Conservation (phyloP, 768 basidiomycete species). For the Termitomyces sp. region DNA sequence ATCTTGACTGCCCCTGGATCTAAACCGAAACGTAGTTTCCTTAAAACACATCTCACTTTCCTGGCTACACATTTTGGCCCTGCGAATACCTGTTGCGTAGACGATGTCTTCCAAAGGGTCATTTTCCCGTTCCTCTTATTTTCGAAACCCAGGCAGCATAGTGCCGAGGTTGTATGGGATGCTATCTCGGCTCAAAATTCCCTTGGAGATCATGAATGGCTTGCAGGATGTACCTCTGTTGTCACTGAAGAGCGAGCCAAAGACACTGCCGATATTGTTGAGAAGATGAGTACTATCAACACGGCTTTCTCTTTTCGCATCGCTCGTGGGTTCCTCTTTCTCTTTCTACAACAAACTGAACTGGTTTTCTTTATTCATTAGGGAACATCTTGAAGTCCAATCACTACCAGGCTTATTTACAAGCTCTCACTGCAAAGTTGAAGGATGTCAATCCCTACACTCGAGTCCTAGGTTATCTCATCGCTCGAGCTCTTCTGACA, state of each 20-base stretch:
- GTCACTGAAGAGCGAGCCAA: constrained; percentile 30
- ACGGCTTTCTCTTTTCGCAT: constrained; percentile 51
- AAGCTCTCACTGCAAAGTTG: constrained; percentile 46
- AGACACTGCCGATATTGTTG: constrained; percentile 25
- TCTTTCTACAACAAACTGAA: constrained; percentile 2
- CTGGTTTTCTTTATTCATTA: constrained; percentile 18
- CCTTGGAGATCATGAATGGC: constrained; percentile 33
- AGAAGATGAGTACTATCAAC: constrained; percentile 50
- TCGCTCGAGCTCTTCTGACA: constrained; percentile 56
- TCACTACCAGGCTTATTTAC: constrained; percentile 35
- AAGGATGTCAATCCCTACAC: constrained; percentile 44
- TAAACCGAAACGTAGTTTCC: constrained; percentile 44
- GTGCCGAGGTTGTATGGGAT: constrained; percentile 67
- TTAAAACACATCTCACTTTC: constrained; percentile 56
- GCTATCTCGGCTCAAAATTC: constrained; percentile 29
- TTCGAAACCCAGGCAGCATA: constrained; percentile 67
- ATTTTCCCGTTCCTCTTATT: constrained; percentile 74
- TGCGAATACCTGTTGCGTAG: constrained; percentile 19
- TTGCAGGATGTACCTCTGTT: constrained; percentile 49
- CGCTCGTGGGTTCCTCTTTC: constrained; percentile 45
- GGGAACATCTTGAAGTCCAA: constrained; percentile 62
- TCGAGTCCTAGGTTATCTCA: constrained; percentile 53
- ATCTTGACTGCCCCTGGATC: constrained; percentile 29
- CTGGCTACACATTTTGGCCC: constrained; percentile 41
- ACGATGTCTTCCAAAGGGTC: constrained; percentile 40